A percentile compares a stretch with the other conserved stretches of the same genome.
Conservation (phyloP, 1,284 basidiomycete genomes). For the Microstroma glucosiphilum region DNA sequence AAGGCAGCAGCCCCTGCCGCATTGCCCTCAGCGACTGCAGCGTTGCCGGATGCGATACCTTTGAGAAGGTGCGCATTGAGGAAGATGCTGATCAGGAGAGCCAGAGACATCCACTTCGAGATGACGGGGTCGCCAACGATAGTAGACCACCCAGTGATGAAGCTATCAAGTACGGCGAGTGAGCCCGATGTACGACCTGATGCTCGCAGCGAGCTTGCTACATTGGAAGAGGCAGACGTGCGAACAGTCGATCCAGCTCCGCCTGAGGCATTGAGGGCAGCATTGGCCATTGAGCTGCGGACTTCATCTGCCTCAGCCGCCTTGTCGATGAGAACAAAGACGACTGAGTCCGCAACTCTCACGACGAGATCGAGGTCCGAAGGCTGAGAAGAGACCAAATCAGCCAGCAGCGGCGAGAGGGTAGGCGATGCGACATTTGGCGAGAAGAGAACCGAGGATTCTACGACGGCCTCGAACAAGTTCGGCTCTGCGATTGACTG, state of each 20-base stretch:
- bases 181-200: constrained; percentile 17
- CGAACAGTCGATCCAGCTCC: constrained; percentile 4
- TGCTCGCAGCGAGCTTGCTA: not conserved
- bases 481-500: constrained; percentile 47
- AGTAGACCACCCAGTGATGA: constrained; percentile 89
- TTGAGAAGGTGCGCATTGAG: constrained; percentile 92
- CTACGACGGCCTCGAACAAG: constrained; percentile 36
- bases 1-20: constrained; percentile 48
- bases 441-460: constrained; percentile 26
- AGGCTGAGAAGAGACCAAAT: constrained; percentile 28
- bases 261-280: constrained; percentile 39
- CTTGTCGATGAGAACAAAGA: constrained; percentile 66
- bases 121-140: constrained; percentile 91
- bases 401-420: constrained; percentile 32
- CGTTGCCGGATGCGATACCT: constrained; percentile 56
- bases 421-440: constrained; percentile 19
- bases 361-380: constrained; percentile 33
- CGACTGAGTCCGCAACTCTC: constrained; percentile 51
- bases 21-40: constrained; percentile 45
- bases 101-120: constrained; percentile 89
- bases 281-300: constrained; percentile 27
- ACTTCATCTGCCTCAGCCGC: constrained; percentile 19
- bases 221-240: constrained; percentile 8
- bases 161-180: constrained; percentile 63
- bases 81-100: constrained; percentile 77